Base-by-base conservation (phyloP, 148 eudicot genomes). In the Fagopyrum esculentum region DNA sequence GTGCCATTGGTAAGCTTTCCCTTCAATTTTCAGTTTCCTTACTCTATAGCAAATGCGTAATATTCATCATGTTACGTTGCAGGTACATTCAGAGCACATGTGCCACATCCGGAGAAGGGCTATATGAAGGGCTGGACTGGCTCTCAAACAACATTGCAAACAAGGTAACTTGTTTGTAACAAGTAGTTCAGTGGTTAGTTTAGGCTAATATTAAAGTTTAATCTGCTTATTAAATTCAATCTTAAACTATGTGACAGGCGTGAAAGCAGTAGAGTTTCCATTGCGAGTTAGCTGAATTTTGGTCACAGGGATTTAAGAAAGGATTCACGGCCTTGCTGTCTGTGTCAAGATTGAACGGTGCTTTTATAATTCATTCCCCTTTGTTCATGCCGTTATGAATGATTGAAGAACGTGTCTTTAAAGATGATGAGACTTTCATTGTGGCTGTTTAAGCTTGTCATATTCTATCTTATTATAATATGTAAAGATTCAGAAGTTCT, bases 1-100 rank as follows among this genome's bases (percentile, higher is more conserved):
- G 69, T 90, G 92, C 73, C 92, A 89, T 76, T 89, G 92, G 92
- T 86, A 78, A 74, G 5, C 30, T 12, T 11, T 1, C 5, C 45
- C 35, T 11, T 64, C 13, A 4, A 4, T 35, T 7, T 11, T 15
- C 7, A 9, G 43, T 8, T 2, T 49, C 12, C 52, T 49, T 12
- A 49, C 0, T 7, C 12, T 12, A 35, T 1, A 35, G 3, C 40
- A 35, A 35, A 1, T 35, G 40, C 17, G 11, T 6, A 10, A 66
- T 43, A 43, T 66, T 5, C 19, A 17, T 10, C 43, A 15, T 66
- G 71, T 40, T 66, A 11, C 49, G 13, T 50, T 68, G 48, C 83
- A 89, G 93, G 93, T 89, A 87, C 55, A 71, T 71, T 45, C 74
- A 15, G 70, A 60, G 64, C 45, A 19, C 75, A 71, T 71, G 74